phyloP scores from a whole-genome alignment of 352 stramenopile genomes.

The Thraustochytrium striatum region DNA sequence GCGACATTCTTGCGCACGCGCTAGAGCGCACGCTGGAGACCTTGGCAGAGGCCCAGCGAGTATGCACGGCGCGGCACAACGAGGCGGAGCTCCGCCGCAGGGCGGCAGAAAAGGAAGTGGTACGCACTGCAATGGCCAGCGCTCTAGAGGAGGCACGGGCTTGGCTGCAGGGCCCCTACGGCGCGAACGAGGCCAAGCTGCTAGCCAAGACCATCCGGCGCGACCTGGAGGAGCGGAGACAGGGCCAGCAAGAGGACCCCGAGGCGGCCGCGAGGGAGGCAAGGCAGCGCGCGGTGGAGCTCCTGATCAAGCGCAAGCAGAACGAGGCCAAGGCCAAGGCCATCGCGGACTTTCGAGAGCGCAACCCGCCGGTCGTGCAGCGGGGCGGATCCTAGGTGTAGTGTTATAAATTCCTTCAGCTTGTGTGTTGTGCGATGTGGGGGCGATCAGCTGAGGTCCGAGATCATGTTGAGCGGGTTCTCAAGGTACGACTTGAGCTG shows the following conservation, averaged over 20 bases:
- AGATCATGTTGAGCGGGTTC: conserved; percentile 82
- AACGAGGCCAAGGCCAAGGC: conserved; percentile 49
- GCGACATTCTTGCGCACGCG: neutral
- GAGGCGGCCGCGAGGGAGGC: neutral
- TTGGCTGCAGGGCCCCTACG: conserved; percentile 37
- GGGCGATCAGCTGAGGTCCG: conserved; percentile 64
- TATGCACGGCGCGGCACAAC: neutral
- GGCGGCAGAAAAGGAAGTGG: neutral
- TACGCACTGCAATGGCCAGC: neutral
- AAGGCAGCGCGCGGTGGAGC: neutral
- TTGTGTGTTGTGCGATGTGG: too few relatives aligned
- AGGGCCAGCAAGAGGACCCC: too few relatives aligned
- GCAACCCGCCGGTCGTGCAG: too few relatives aligned
- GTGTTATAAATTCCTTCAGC: too few relatives aligned
- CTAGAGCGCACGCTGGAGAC: neutral
- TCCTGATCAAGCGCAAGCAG: conserved; percentile 25
- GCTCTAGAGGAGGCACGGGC: neutral
- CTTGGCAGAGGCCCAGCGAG: neutral
- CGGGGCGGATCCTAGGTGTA: too few relatives aligned
- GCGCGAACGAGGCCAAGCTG: conserved; percentile 7
- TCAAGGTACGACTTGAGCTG: conserved; percentile 92
- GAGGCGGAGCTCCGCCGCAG: neutral
- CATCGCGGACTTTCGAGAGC: conserved; percentile 28
- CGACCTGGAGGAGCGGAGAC: conserved; percentile 15
- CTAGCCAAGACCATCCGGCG: conserved; percentile 27